Base-by-base conservation (phyloP, 805 yeast genomes). In the Sugiyamaella chiloensis region DNA sequence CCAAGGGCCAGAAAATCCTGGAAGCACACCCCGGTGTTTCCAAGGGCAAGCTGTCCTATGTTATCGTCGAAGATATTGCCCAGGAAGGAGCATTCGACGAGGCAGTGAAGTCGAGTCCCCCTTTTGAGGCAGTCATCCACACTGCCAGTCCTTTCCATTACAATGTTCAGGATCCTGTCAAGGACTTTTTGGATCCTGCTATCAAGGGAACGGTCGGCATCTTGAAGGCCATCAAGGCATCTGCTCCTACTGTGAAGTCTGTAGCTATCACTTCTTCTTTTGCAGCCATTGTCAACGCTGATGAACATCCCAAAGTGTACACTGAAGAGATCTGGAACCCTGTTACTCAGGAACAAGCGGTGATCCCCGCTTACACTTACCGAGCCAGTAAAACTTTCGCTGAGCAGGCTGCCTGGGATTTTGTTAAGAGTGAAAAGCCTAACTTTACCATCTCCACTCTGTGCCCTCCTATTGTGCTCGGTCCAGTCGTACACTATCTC, bases 381-480 rank as follows among this genome's bases (percentile, higher is more conserved):
- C 23, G 48, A 72, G 72, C 34, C 69, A 72, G 83, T 31, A 80
- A 80, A 62, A 71, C 63, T 11, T 66, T 67, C 57, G 85, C 85
- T 29, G 85, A 82, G 64, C 57, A 66, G 52, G 75, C 80, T 4
- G 79, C 78, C n/a, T 77, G 85, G 78, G 72, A 76, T 1, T 79
- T 77, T 52, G 50, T 68, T 9, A 32, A 48, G 46, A 30, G 21
- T 9, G 43, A 48, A 20, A 49, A 55, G 40, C 55, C 58, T 11
- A 23, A 40, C 11, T 61, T 61, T 32, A 32, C 55, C 6, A 34
- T 54, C 36, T 48, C 63, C 21, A 58, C 64, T 16, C 45, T 63
- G 39, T 54, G 55, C 47, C 66, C 67, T 5, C 62, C 63, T 11
- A 44, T 53, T 12, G 65, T 63, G 17, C 56, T 52, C 48, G 67